Conservation (phyloP, 768 basidiomycete genomes). For the Boletus huronensis region DNA sequence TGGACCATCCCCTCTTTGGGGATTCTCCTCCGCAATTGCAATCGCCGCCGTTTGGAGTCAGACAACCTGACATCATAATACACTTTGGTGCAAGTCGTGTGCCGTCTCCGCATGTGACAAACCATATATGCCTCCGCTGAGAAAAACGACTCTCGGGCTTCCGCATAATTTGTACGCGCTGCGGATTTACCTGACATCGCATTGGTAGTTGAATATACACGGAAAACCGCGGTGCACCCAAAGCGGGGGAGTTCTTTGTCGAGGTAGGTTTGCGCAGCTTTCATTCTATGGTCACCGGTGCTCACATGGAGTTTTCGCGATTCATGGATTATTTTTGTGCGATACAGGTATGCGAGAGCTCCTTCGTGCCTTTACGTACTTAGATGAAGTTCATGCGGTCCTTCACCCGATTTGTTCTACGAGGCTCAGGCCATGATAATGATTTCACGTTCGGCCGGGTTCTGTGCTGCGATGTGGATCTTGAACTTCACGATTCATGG, state of each 20-base stretch:
- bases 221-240: background rate
- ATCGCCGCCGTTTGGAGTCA: background rate
- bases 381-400: background rate
- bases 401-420: background rate
- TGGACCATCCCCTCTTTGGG: background rate
- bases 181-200: background rate
- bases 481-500: background rate
- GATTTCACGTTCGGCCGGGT: background rate
- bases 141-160: background rate
- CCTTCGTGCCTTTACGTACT: background rate
- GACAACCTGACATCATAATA: background rate
- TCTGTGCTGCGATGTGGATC: background rate
- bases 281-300: background rate
- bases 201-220: background rate
- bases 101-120: background rate
- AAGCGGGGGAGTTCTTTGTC: background rate
- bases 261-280: background rate
- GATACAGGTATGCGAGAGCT: background rate
- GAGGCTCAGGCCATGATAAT: background rate
- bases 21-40: too few relatives aligned
- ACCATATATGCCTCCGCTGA: background rate
- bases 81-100: background rate
- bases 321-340: background rate
- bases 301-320: background rate
- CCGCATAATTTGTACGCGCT: background rate